phyloP scores from a whole-genome alignment of 805 yeast species.

The Suhomyces kilbournensis region DNA sequence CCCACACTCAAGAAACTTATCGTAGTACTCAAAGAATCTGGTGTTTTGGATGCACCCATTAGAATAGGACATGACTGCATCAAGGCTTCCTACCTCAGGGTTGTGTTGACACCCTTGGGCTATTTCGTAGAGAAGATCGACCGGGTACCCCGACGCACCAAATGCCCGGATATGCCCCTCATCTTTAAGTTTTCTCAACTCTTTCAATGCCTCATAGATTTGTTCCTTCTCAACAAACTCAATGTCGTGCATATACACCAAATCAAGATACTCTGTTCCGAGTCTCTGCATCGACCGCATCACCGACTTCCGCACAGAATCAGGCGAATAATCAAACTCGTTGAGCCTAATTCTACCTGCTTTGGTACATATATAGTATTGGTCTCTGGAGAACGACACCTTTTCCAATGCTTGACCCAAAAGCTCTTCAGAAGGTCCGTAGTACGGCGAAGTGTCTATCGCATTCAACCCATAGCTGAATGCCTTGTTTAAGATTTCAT shows the following conservation, averaged over 20 bases:
- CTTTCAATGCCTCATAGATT: conserved; percentile 60
- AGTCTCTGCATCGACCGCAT: conserved; percentile 65
- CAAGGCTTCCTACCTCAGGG: conserved; percentile 59
- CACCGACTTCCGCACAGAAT: conserved; percentile 60
- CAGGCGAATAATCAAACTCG: conserved; percentile 72
- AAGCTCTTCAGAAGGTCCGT: conserved; percentile 80
- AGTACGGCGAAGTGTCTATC: conserved; percentile 89
- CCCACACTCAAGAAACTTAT: conserved; percentile 51
- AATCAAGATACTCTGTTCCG: conserved; percentile 66
- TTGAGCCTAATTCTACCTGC: conserved; percentile 72
- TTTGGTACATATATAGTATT: conserved; percentile 74
- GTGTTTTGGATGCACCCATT: conserved; percentile 82
- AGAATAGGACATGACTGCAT: conserved; percentile 73
- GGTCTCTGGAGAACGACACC: conserved; percentile 48
- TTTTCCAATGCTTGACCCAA: conserved; percentile 61
- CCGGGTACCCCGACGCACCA: conserved; percentile 88
- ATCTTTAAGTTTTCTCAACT: conserved; percentile 55
- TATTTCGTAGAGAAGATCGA: conserved; percentile 58
- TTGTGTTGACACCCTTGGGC: conserved; percentile 38
- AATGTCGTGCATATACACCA: conserved; percentile 84
- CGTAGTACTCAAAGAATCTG: conserved; percentile 43
- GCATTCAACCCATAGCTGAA: conserved; percentile 70
- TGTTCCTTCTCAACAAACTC: conserved; percentile 66
- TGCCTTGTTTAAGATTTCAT: conserved; percentile 55
- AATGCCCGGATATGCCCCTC: conserved; percentile 62